Conservation (phyloP, 306 rosid genomes). For the Pyrus bretschneideri region DNA sequence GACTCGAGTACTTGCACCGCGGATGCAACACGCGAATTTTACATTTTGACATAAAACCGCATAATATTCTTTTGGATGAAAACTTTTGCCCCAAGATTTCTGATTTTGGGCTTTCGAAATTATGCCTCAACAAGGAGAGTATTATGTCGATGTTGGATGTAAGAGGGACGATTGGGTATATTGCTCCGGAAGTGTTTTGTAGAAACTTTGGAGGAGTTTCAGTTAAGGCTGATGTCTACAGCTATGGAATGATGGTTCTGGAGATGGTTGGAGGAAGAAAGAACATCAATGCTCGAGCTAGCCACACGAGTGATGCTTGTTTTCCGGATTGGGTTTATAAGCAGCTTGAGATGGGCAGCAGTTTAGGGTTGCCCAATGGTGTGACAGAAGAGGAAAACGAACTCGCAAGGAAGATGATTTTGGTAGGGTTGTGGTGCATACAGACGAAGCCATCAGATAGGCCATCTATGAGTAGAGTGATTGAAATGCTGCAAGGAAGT, state of each 20-base stretch:
- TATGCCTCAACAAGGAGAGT: conserved; percentile 25
- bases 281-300: neutral
- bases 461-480: conserved; percentile 40
- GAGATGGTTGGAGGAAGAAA: conserved; percentile 37
- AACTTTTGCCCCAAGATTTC: conserved; percentile 29
- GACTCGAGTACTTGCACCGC: conserved; percentile 38
- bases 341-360: conserved; percentile 4
- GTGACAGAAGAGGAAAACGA: conserved; percentile 13
- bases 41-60: conserved; percentile 46
- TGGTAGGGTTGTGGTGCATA: conserved; percentile 49
- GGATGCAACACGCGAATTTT: conserved; percentile 40
- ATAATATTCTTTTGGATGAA: conserved; percentile 37
- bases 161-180: conserved; percentile 37
- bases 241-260: conserved; percentile 44
- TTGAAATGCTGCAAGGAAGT: conserved; percentile 45
- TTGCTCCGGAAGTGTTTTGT: conserved; percentile 35
- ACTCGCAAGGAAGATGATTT: conserved; percentile 24
- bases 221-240: conserved; percentile 35
- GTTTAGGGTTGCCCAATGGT: neutral
- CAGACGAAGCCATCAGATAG: conserved; percentile 26
- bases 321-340: conserved; percentile 29
- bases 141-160: conserved; percentile 19
- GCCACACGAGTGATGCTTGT: conserved; percentile 21
- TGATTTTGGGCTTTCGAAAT: conserved; percentile 41
- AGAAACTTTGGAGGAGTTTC: conserved; percentile 40